Evolutionary conservation across 306 rosid species (phyloP), one percentile per base, ranked within the genome.

Genomic region (Castanospermum australe): DNA sequence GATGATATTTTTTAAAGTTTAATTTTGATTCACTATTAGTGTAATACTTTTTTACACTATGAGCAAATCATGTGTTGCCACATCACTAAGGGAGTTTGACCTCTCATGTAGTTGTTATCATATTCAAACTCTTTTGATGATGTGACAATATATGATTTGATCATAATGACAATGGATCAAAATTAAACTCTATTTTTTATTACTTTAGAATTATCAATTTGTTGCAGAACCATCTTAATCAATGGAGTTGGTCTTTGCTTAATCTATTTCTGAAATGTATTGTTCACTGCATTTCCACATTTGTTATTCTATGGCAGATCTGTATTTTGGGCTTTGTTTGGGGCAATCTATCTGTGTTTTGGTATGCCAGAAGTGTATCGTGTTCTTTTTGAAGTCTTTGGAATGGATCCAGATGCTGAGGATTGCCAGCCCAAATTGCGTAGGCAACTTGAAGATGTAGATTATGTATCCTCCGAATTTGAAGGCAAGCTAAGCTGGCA

Each of bases 311-410:
- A 18, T 71, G 68, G 60, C 90, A 91, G 95, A 89, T 86, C 92
- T 76, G 98, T 93, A 15, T 93, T 93, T 83, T 91, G 97, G 97
- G 97, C 98, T 30, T 79, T 93, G 85, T 91, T 93, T 83, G 97
- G 93, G 42, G 98, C 97, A 57, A 93, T 91, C 82, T 91, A 91
- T 88, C 81, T 93, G 38, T 93, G 98, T 80, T 93, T 88, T 67
- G 97, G 98, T 39, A 84, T 93, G 89, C 95, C 97, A 50, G 98
- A 93, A 86, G 98, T 93, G 11, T 91, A 93, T 74, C 95, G 95
- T 22, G 89, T 93, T 87, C 95, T 93, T 76, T 93, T 93, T 71
- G 97, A 93, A 84, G 98, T 91, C 76, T 91, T 93, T 85, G 98
- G 93, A 85, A 91, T 93, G 98, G 92, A 93, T 70, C 95, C 91